Percentiles rank a stretch among this genome's conserved stretches.
Evolutionary conservation across 2,329 filamentous ascomycete species (phyloP).

Genomic region (Macrophomina pseudophaseolina): DNA sequence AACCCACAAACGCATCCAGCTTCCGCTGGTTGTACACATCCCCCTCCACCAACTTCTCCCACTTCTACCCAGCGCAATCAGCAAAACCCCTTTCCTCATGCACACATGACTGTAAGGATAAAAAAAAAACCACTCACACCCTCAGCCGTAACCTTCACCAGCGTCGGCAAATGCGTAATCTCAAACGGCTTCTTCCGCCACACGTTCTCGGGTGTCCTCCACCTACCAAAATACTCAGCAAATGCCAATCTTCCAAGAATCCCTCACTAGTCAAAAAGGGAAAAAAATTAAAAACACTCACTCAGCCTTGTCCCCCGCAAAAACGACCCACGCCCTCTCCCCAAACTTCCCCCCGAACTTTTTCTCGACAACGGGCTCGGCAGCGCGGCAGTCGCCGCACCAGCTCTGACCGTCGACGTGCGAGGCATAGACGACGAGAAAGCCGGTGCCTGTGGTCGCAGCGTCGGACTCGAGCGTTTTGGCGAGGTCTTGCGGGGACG

Average conservation of each 20-base stretch:
- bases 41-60: slow-evolving; percentile 1
- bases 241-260: too few species aligned
- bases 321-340: not conserved
- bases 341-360: not conserved
- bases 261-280: not conserved
- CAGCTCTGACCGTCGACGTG: slow-evolving; percentile 1
- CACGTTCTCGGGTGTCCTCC: not conserved
- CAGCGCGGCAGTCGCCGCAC: slow-evolving; percentile 9
- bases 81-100: not conserved
- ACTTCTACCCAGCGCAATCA: not conserved
- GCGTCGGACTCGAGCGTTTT: not conserved
- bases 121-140: not conserved
- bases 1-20: slow-evolving; percentile 8
- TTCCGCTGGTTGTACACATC: slow-evolving; percentile 17
- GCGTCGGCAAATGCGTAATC: slow-evolving; percentile 9
- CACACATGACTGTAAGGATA: too few species aligned
- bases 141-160: slow-evolving; percentile 14
- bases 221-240: not conserved
- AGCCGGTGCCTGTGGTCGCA: not conserved
- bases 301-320: slow-evolving; percentile 11
- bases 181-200: slow-evolving; percentile 16
- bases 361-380: slow-evolving; percentile 5
- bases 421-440: slow-evolving; percentile 15
- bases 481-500: not conserved
- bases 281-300: not conserved